Percentiles rank a stretch among this genome's conserved stretches.
phyloP scores from a whole-genome alignment of 306 rosid species.

The Comarum palustre region DNA sequence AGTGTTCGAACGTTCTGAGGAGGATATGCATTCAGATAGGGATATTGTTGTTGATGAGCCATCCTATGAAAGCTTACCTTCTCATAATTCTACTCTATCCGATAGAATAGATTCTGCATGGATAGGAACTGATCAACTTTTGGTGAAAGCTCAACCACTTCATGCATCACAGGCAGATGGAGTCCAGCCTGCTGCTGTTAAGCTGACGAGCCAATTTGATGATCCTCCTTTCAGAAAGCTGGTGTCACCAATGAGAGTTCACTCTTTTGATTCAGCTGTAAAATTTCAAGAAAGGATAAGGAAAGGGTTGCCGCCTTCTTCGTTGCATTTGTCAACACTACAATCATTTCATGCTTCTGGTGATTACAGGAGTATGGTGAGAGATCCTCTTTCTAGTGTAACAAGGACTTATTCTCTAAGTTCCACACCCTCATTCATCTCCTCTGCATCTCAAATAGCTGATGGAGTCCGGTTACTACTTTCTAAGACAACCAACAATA shows the following conservation, averaged over 20 bases:
- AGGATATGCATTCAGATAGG: constrained; percentile 46
- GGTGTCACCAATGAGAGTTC: constrained; percentile 56
- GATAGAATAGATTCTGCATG: constrained; percentile 94
- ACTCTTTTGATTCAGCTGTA: constrained; percentile 84
- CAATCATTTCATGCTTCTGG: constrained; percentile 89
- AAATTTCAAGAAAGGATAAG: constrained; percentile 59
- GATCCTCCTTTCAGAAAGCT: constrained; percentile 51
- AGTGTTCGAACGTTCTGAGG: constrained; percentile 34
- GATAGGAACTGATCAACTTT: constrained; percentile 73
- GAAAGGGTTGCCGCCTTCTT: constrained; percentile 50
- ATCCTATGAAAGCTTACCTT: constrained; percentile 31
- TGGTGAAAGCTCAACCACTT: constrained; percentile 31
- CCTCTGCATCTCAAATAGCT: constrained; percentile 56
- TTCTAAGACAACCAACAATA: constrained; percentile 55
- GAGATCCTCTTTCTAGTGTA: constrained; percentile 65
- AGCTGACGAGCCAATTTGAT: constrained; percentile 33
- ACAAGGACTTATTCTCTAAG: constrained; percentile 45
- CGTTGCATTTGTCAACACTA: constrained; percentile 51
- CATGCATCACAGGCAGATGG: constrained; percentile 31
- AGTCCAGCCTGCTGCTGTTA: constrained; percentile 31
- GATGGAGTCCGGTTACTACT: constrained; percentile 85
- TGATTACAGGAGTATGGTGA: constrained; percentile 74
- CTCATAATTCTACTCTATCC: constrained; percentile 68
- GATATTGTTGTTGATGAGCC: constrained; percentile 30
- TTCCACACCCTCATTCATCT: constrained; percentile 60